phyloP scores from a whole-genome alignment of 75 land plant genomes.

The Cunninghamia lanceolata region DNA sequence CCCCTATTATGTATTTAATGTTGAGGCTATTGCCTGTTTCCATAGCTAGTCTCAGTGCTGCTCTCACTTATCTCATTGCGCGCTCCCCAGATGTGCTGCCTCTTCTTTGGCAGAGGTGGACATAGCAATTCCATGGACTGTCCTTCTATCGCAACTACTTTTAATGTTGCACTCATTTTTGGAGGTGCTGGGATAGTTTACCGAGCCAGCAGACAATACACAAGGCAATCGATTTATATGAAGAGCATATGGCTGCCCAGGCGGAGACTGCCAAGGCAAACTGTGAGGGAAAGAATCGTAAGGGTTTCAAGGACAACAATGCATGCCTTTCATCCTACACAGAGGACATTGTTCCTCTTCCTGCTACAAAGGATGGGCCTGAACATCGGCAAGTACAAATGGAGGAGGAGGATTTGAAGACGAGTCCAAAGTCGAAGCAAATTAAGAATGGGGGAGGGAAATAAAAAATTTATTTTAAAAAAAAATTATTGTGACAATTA shows the following conservation, averaged over 20 bases:
- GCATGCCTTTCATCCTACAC: too few species aligned
- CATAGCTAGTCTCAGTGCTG: constrained; percentile 36
- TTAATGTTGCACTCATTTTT: constrained; percentile 52
- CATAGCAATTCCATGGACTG: constrained; percentile 18
- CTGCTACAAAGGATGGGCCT: background rate
- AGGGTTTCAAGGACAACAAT: background rate
- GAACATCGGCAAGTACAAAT: too few species aligned
- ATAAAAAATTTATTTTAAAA: too few species aligned
- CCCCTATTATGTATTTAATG: too few species aligned
- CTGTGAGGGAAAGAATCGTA: background rate
- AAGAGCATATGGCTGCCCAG: constrained; percentile 26
- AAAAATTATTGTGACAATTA: too few species aligned
- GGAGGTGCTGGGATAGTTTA: constrained; percentile 61
- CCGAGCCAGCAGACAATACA: constrained; percentile 59
- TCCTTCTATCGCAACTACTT: constrained; percentile 47
- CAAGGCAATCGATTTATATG: constrained; percentile 44
- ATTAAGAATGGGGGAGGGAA: too few species aligned
- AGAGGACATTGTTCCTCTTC: background rate
- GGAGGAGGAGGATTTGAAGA: too few species aligned
- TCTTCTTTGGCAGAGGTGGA: background rate
- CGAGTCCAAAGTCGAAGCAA: too few species aligned
- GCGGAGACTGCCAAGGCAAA: constrained; percentile 2
- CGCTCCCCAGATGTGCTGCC: constrained; percentile 23
- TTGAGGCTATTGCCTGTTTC: constrained; percentile 54
- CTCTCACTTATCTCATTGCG: constrained; percentile 51